phyloP scores from a whole-genome alignment of 345 rosid species.

The Zanthoxylum bungeanum region DNA sequence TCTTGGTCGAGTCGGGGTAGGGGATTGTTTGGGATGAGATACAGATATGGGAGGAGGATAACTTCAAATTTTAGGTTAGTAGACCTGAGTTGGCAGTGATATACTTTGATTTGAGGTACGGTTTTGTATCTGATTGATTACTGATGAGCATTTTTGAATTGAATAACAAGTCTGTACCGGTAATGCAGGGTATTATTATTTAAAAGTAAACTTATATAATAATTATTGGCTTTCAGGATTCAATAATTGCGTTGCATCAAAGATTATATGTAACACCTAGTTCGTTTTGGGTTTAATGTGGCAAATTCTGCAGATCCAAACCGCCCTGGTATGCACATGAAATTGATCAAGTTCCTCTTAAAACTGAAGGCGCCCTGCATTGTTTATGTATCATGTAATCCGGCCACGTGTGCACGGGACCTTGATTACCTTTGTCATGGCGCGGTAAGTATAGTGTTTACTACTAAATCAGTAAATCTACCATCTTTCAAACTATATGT shows the following conservation, averaged over 20 bases:
- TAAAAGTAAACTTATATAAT: neutral
- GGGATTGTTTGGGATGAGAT: neutral
- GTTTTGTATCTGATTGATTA: neutral
- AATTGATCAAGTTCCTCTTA: constrained; percentile 78
- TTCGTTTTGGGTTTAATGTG: neutral
- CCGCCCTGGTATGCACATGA: constrained; percentile 97
- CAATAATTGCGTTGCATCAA: neutral
- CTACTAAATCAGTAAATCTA: neutral
- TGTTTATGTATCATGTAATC: constrained; percentile 88
- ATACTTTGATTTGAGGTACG: neutral
- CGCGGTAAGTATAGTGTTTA: constrained; percentile 43
- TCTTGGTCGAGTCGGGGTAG: neutral
- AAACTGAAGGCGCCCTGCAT: constrained; percentile 76
- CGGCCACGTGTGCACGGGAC: constrained; percentile 92
- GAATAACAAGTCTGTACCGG: neutral
- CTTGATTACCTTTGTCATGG: constrained; percentile 95
- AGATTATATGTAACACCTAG: neutral
- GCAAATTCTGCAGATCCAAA: constrained; percentile 68
- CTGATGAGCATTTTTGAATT: neutral
- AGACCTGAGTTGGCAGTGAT: neutral
- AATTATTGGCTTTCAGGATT: neutral
- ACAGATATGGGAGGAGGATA: neutral
- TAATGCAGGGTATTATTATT: neutral
- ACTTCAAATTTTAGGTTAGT: neutral
- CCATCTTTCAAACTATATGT: neutral